Evolutionary conservation across 495 filamentous ascomycete species (phyloP).

Genomic region (Aspergillus affinis): DNA sequence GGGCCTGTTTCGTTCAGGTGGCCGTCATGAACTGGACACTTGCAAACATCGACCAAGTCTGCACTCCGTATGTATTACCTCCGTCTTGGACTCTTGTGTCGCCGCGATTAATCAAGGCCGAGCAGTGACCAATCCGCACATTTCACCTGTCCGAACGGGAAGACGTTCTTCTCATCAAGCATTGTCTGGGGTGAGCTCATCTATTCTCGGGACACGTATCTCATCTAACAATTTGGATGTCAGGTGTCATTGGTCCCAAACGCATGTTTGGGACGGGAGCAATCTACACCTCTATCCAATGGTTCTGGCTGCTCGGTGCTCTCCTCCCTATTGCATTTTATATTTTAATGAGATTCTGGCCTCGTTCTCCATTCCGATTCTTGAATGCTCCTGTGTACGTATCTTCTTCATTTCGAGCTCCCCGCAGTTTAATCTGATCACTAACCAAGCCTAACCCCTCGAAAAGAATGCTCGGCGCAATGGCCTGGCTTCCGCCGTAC

Average conservation of each 20-base stretch:
- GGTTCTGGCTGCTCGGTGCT: constrained; percentile 51
- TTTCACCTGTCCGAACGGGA: neutral
- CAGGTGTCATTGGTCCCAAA: neutral
- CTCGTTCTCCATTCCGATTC: constrained; percentile 47
- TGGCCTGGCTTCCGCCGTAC: neutral
- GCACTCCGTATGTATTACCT: constrained; percentile 25
- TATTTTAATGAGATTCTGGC: constrained; percentile 44
- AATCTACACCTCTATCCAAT: constrained; percentile 14
- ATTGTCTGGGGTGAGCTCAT: neutral
- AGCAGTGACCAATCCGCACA: neutral
- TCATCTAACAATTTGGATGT: neutral
- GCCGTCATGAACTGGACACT: constrained; percentile 62
- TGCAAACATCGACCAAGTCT: constrained; percentile 54
- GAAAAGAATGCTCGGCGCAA: neutral
- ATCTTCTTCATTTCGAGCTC: neutral
- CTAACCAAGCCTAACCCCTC: too few relatives aligned
- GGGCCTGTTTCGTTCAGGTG: constrained; percentile 60
- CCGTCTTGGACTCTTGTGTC: neutral
- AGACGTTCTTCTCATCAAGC: neutral
- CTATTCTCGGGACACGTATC: neutral
- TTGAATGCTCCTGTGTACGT: constrained; percentile 48
- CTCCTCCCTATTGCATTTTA: constrained; percentile 50
- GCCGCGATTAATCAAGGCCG: constrained; percentile 11
- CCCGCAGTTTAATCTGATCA: too few relatives aligned
- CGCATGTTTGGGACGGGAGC: neutral